Base-by-base conservation (phyloP, 306 rosid species). In the Myrica gale region DNA sequence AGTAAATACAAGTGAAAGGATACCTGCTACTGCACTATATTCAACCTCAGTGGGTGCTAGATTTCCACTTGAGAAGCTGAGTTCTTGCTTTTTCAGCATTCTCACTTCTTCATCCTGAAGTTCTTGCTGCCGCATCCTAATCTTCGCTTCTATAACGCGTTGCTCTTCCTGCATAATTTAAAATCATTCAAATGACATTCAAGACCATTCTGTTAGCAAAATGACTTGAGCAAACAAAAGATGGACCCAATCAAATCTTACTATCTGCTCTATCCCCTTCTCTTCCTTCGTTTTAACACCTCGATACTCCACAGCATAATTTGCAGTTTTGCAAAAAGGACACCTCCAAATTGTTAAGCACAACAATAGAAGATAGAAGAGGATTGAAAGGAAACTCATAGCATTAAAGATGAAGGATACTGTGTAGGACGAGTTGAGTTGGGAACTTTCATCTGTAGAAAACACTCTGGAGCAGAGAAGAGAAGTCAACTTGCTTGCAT, bases 391-490 rank as follows among this genome's bases (percentile, higher is more conserved):
- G 32, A 46, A 76, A 80, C 67, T 9, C 54, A 76, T 72, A 70
- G 55, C 48, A 68, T 53, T 41, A 65, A 74, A 51, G 46, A 66
- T 58, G 58, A 74, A 88, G 97, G 99, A 96, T 96, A 96, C 99
- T 92, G 99, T 21, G 98, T 92, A 37, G 99, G 99, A 58, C 97
- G 98, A 65, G 97, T 85, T 74, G 99, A 92, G 84, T 96, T 96
- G 60, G 99, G 99, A 80, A 96, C 99, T 89, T 90, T 96, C 99
- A 96, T 96, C 93, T 96, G 98, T 86, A 96, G 83, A 87, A 96
- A 96, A 78, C 99, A 96, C 85, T 96, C 99, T 96, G 92, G 76
- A 56, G 37, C 74, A 80, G 74, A 68, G 82, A 83, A 86, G 60
- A 65, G 32, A 53, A 77, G 75, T 87, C 82, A 88, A 81, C 47